Conservation (phyloP, 805 yeast genomes). For the Crinitomyces ghanaensis region DNA sequence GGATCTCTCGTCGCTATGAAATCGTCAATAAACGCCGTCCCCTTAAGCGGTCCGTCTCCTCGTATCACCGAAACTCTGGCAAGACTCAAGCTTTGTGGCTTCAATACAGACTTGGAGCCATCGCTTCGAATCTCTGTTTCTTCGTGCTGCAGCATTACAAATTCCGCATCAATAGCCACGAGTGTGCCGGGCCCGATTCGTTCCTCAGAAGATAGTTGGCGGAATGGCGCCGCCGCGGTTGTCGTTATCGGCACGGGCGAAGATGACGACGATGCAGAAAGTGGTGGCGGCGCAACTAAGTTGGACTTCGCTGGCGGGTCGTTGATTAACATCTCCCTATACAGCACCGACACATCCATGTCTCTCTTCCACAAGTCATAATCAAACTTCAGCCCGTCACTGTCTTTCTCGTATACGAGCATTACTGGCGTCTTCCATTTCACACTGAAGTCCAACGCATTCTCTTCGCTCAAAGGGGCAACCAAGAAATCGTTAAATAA, state of each 20-base stretch:
- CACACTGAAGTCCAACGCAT: slow-evolving; percentile 58
- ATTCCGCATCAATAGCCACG: slow-evolving; percentile 94
- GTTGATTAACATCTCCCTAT: slow-evolving; percentile 65
- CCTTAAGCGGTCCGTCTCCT: slow-evolving; percentile 47
- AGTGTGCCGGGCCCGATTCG: slow-evolving; percentile 67
- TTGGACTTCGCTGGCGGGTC: too few species aligned
- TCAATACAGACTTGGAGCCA: slow-evolving; percentile 57
- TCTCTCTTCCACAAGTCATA: slow-evolving; percentile 37
- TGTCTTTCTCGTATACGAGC: slow-evolving; percentile 37
- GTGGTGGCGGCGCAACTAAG: too few species aligned
- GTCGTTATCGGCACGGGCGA: too few species aligned
- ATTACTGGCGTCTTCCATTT: slow-evolving; percentile 82
- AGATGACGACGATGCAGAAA: too few species aligned
- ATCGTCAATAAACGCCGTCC: slow-evolving; percentile 84
- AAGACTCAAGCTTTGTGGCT: slow-evolving; percentile 64
- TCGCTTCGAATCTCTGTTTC: slow-evolving; percentile 63
- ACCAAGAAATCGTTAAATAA: slow-evolving; percentile 89
- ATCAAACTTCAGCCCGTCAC: slow-evolving; percentile 34
- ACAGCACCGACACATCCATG: slow-evolving; percentile 54
- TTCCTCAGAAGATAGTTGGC: slow-evolving; percentile 52
- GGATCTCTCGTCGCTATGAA: slow-evolving; percentile 58
- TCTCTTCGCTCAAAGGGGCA: slow-evolving; percentile 57
- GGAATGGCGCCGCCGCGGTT: slow-evolving; percentile 53
- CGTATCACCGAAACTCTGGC: slow-evolving; percentile 85
- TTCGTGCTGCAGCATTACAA: slow-evolving; percentile 73